Evolutionary conservation across 2,329 filamentous ascomycete genomes (phyloP).

Genomic region (Colletotrichum scovillei): DNA sequence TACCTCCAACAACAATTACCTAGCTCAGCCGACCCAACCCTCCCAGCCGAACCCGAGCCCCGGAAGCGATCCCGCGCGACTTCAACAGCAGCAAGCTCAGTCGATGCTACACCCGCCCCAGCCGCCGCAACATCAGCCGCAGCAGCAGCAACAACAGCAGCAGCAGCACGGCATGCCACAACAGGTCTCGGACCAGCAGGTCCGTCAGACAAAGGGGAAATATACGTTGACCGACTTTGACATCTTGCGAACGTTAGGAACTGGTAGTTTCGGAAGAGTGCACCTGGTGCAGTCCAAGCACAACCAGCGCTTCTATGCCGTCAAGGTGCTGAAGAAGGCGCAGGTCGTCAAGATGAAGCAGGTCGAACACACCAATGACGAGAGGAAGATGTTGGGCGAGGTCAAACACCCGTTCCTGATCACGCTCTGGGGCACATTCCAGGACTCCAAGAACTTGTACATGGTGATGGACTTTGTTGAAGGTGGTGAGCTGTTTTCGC

Average conservation of each 20-base stretch:
- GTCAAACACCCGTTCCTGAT: conserved; percentile 98
- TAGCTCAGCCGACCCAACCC: conserved; percentile 38
- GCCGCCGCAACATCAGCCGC: conserved; percentile 33
- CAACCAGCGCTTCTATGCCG: conserved; percentile 97
- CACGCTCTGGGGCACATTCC: conserved; percentile 98
- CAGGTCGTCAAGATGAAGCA: conserved; percentile 99
- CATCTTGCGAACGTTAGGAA: conserved; percentile 91
- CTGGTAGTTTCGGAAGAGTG: conserved; percentile 95
- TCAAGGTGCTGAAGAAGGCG: conserved; percentile 98
- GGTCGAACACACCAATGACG: conserved; percentile 98
- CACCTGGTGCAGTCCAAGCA: conserved; percentile 98
- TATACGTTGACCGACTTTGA: conserved; percentile 93
- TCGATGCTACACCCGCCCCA: conserved; percentile 40
- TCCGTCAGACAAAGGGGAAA: conserved; percentile 91
- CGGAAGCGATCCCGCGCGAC: conserved; percentile 48
- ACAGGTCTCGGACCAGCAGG: conserved; percentile 46
- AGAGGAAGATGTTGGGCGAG: conserved; percentile 93
- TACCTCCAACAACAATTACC: conserved; percentile 22
- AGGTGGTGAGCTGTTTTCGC: conserved; percentile 95
- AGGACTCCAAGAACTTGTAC: conserved; percentile 94
- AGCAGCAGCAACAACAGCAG: conserved; percentile 37
- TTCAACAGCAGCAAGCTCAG: conserved; percentile 53
- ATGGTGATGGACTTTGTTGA: conserved; percentile 99
- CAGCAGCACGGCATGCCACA: conserved; percentile 45
- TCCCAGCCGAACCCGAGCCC: conserved; percentile 49